Evolutionary conservation across 2,329 filamentous ascomycete species (phyloP), one percentile per base, ranked within the genome.

Genomic region (Colletotrichum coccodes): DNA sequence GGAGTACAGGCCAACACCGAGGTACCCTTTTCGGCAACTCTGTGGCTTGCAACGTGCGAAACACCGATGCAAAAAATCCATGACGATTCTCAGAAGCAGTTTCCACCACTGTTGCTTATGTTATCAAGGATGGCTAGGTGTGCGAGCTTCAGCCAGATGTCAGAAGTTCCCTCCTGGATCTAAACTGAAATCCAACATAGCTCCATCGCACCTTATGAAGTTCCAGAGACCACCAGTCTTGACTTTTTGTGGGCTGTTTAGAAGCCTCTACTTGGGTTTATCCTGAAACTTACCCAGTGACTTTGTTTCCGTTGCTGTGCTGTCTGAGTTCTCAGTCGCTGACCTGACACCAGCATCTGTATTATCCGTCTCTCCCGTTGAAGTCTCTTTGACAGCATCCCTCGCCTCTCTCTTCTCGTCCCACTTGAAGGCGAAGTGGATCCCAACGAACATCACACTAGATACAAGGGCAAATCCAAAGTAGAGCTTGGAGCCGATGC

Each of bases 371-470:
- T 67, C 62, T 3, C 54, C 67, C n/a, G 46, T 21, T 7, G 26
- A 11, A 1, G 38, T 47, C 11, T 61, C 47, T 47, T 71, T 70
- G 23, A 59, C 21, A 9, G 59, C 58, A 2, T 57, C 49, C 30
- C 46, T 67, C 14, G 47, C 60, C 53, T 64, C 54, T 47, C 58
- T 64, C 21, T 60, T 68, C 5, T 54, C 32, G 0, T 68, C 65
- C 54, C 60, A 64, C 47, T 56, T 54, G 54, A 68, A 60, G 1
- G 53, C 65, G 11, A 64, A 64, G n/a, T 68, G 65, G 1, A 68
- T 64, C 0, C 60, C 47, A 12, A 68, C 26, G 21, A 60, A 68
- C 11, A 68, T 64, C 2, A 54, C 30, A n/a, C 46, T 40, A 12
- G 54, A 54, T 6, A 64, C 53, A 2, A 64, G 26, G 6, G 65